phyloP scores from a whole-genome alignment of 768 basidiomycete species.

The Tylopilus vinaceipallidus region DNA sequence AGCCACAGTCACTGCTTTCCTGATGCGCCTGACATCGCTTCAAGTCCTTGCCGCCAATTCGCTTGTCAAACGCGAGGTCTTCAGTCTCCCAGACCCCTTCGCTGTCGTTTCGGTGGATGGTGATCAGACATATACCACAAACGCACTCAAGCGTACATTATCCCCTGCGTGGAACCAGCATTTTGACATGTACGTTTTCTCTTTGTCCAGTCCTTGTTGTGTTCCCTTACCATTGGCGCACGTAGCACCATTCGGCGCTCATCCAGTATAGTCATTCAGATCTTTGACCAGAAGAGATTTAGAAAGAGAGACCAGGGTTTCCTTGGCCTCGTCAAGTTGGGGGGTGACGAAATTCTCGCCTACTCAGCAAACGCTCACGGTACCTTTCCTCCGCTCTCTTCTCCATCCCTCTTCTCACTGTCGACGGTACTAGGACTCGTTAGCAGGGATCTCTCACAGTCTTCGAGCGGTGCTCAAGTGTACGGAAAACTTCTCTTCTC shows the following conservation, averaged over 20 bases:
- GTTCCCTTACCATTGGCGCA: conserved; percentile 2
- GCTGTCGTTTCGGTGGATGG: conserved; percentile 86
- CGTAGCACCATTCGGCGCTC: conserved; percentile 66
- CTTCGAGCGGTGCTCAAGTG: conserved; percentile 44
- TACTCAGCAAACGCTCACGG: conserved; percentile 48
- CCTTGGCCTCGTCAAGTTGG: conserved; percentile 56
- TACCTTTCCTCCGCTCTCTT: conserved; percentile 17
- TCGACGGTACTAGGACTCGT: conserved; percentile 51
- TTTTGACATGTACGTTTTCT: conserved; percentile 71
- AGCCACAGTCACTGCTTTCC: neutral
- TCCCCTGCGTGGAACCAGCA: conserved; percentile 82
- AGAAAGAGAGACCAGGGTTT: conserved; percentile 84
- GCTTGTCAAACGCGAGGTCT: conserved; percentile 73
- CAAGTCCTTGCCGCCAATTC: conserved; percentile 76
- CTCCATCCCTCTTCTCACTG: neutral
- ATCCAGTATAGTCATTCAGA: conserved; percentile 77
- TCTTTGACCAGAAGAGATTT: conserved; percentile 90
- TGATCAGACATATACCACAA: conserved; percentile 77
- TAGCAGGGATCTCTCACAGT: conserved; percentile 53
- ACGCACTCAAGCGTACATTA: conserved; percentile 63
- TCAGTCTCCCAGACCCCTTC: conserved; percentile 85
- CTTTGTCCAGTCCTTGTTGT: conserved; percentile 4
- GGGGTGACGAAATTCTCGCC: conserved; percentile 51
- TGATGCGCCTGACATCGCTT: neutral
- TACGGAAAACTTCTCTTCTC: conserved; percentile 80